phyloP scores from a whole-genome alignment of 306 rosid genomes.

The Carpinus fangiana region DNA sequence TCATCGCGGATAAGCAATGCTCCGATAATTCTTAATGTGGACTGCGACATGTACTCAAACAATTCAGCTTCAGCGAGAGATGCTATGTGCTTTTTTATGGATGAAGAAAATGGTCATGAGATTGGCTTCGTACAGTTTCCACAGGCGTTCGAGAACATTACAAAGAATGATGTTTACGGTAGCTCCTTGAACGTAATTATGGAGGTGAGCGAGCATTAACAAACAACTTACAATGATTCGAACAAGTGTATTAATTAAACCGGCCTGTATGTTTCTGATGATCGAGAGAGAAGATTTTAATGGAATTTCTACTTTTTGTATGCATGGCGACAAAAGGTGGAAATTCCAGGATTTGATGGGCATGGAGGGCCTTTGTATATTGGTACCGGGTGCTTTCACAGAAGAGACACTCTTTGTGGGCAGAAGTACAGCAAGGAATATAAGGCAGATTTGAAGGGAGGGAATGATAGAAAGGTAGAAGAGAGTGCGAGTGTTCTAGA shows the following conservation, averaged over 20 bases:
- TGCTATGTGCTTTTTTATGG: conserved; percentile 3
- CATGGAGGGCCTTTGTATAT: not conserved
- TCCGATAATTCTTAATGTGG: not conserved
- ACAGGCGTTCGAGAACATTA: not conserved
- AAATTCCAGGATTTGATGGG: not conserved
- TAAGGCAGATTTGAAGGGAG: not conserved
- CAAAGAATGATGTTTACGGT: not conserved
- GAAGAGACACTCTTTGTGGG: not conserved
- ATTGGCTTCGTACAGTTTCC: conserved; percentile 5
- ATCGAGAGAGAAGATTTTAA: not conserved
- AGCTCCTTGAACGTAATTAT: not conserved
- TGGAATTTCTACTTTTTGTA: not conserved
- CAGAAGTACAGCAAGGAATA: not conserved
- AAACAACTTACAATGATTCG: not conserved
- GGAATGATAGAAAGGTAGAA: not conserved
- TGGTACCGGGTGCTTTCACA: not conserved
- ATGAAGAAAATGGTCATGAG: conserved; percentile 3
- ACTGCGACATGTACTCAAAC: conserved; percentile 13
- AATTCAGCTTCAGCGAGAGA: not conserved
- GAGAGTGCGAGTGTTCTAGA: not conserved
- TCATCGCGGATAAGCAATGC: conserved; percentile 1
- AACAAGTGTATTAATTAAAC: too few species aligned
- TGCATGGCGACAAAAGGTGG: not conserved
- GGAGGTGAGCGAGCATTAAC: not conserved
- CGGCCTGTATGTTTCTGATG: not conserved